Base-by-base conservation (phyloP, 1,284 basidiomycete genomes). In the Ganoderma sp. region DNA sequence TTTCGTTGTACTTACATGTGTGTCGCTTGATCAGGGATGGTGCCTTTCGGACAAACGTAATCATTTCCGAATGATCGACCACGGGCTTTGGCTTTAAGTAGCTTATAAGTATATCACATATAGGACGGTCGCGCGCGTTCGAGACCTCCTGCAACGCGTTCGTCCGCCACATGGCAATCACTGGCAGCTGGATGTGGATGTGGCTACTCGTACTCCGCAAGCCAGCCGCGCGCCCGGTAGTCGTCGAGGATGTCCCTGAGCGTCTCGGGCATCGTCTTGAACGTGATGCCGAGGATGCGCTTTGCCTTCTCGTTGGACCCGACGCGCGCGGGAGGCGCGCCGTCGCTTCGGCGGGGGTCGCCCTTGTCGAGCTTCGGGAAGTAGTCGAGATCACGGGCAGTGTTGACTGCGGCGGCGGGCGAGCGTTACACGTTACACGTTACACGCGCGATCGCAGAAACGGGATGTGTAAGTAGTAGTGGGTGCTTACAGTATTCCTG, bases 211-310 rank as follows among this genome's bases (percentile, higher is more conserved):
- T 58, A 59, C 32, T 60, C 57, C 43, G 63, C 34, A 61, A 70
- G 28, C 71, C 71, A 72, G 6, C 71, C 71, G 17, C 71, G 68
- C n/a, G 25, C 32, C 22, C 60, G 58, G 63, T 68, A 68, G 25
- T 72, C 71, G 2, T 54, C 54, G 6, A 70, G 61, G 7, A 65
- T 54, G 39, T 65, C 69, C n/a, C 25, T 39, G 42, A 65, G n/a
- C 12, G 71, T 72, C n/a, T 68, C 65, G 10, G 65, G 41, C 39
- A 68, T 56, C n/a, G 45, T 62, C 10, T 41, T 64, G 52, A 65
- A 54, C 7, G 32, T 10, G n/a, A 72, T 39, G 2, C 64, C 69
- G 28, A 72, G 66, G 42, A 68, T 63, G 9, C 59, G 63, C 61
- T 70, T 65, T 45, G 64, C 61, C 62, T 67, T 69, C 32, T 63